Conservation (phyloP, 495 filamentous ascomycete genomes). For the Penicillium arizonense region DNA sequence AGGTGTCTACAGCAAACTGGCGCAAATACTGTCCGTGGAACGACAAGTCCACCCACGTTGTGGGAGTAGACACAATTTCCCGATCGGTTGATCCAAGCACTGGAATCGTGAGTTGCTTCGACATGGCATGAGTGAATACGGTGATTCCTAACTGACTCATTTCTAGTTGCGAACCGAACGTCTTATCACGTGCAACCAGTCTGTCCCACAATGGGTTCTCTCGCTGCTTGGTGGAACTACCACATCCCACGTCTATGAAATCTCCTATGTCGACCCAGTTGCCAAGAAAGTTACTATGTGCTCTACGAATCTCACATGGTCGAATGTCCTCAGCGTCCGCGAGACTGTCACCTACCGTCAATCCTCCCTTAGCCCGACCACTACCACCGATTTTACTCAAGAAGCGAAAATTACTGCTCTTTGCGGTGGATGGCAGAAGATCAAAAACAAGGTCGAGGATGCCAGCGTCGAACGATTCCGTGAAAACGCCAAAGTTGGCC, state of each 20-base stretch:
- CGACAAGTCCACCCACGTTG: conserved; percentile 87
- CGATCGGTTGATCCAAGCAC: conserved; percentile 76
- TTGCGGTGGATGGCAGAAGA: conserved; percentile 92
- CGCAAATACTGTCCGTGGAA: conserved; percentile 99
- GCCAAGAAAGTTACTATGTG: conserved; percentile 89
- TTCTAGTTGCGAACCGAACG: conserved; percentile 87
- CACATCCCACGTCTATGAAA: conserved; percentile 87
- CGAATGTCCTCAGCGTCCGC: conserved; percentile 80
- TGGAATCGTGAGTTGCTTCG: conserved; percentile 64
- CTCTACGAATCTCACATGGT: conserved; percentile 85
- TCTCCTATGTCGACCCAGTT: conserved; percentile 84
- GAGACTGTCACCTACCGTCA: conserved; percentile 88
- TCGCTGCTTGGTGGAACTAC: conserved; percentile 69
- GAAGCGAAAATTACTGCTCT: conserved; percentile 89
- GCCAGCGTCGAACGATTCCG: conserved; percentile 82
- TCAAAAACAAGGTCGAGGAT: conserved; percentile 92
- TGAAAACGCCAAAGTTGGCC: conserved; percentile 85
- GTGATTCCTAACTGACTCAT: conserved; percentile 10
- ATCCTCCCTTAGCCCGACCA: conserved; percentile 42
- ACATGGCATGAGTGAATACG: not conserved
- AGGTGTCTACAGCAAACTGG: conserved; percentile 99
- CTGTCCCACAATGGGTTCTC: conserved; percentile 81
- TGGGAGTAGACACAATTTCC: conserved; percentile 89
- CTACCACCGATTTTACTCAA: conserved; percentile 78
- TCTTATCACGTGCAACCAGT: conserved; percentile 91